Percentiles rank a stretch among this genome's conserved stretches.
phyloP scores from a whole-genome alignment of 2,329 filamentous ascomycete genomes.

The Paraphoma chrysanthemicola region DNA sequence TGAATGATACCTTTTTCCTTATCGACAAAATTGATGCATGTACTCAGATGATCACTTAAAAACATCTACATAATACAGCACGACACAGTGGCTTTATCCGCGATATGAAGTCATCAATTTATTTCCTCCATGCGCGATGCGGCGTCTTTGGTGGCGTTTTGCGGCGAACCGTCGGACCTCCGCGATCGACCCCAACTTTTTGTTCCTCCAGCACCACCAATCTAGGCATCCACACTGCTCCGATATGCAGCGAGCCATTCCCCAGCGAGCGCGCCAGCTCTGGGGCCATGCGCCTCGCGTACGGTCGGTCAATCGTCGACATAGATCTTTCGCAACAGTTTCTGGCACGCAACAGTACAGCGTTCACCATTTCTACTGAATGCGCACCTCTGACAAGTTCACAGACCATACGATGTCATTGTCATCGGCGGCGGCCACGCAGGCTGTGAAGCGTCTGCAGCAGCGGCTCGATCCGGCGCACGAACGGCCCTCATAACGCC shows the following conservation, averaged over 20 bases:
- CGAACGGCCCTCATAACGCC: slow-evolving; percentile 90
- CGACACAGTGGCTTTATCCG: too few species aligned
- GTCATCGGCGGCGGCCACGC: slow-evolving; percentile 97
- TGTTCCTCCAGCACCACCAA: neutral
- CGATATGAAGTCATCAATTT: too few species aligned
- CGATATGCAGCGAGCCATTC: slow-evolving; percentile 32
- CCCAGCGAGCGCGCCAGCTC: slow-evolving; percentile 48
- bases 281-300: slow-evolving; percentile 58
- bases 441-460: slow-evolving; percentile 90
- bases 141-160: neutral
- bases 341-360: slow-evolving; percentile 42
- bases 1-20: slow-evolving; percentile 25
- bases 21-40: neutral
- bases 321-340: slow-evolving; percentile 55
- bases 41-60: too few species aligned
- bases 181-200: slow-evolving; percentile 18
- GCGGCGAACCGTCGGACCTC: slow-evolving; percentile 22
- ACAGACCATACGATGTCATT: slow-evolving; percentile 83
- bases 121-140: too few species aligned
- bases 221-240: neutral
- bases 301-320: slow-evolving; percentile 46
- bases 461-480: slow-evolving; percentile 86
- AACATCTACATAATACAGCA: too few species aligned
- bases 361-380: neutral
- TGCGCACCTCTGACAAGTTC: slow-evolving; percentile 18